Percentiles rank a stretch among this genome's conserved stretches.
These are phyloP conservation scores for Areca catechu DNA, from an alignment of 176 grass and related monocot genomes.

Conservation along the genomic window DNA sequence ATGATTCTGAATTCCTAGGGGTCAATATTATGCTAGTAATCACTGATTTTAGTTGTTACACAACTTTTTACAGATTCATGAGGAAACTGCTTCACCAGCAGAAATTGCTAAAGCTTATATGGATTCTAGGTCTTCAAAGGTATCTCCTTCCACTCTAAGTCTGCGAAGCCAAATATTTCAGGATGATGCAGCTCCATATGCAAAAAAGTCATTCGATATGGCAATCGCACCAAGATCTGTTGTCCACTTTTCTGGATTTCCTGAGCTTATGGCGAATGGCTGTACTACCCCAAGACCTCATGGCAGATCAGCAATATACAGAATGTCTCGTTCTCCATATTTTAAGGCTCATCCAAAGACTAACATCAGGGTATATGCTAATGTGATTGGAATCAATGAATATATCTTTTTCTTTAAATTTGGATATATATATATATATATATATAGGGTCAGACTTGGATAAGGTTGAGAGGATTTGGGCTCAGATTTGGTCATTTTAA, in stretches of 20 bases:
- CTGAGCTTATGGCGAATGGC: slow-evolving; percentile 33
- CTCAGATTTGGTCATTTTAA: too few relatives aligned
- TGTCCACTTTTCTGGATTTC: slow-evolving; percentile 18
- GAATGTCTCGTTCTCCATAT: slow-evolving; percentile 47
- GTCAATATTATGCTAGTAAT: slow-evolving; percentile 14
- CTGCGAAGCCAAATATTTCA: slow-evolving; percentile 29
- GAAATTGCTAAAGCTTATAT: slow-evolving; percentile 67
- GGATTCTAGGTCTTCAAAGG: slow-evolving; percentile 32
- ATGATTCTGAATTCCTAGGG: too few relatives aligned
- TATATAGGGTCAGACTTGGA: too few relatives aligned
- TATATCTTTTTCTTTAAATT: neutral
- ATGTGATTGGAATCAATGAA: neutral
- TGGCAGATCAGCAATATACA: slow-evolving; percentile 49
- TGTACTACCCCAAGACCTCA: slow-evolving; percentile 34
- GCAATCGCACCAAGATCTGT: slow-evolving; percentile 22
- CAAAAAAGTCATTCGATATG: slow-evolving; percentile 13
- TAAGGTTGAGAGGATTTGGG: too few relatives aligned
- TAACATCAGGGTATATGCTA: neutral
- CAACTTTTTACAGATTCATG: slow-evolving; percentile 27
- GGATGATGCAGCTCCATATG: slow-evolving; percentile 33
- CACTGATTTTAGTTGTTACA: slow-evolving; percentile 9
- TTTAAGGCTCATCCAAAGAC: slow-evolving; percentile 32
- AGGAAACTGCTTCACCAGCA: slow-evolving; percentile 30
- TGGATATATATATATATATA: neutral
- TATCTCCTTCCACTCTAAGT: slow-evolving; percentile 20